Evolutionary conservation across 169 alveolate genomes (phyloP), one percentile per base, ranked within the genome.

Genomic region (Plasmodium coatneyi): DNA sequence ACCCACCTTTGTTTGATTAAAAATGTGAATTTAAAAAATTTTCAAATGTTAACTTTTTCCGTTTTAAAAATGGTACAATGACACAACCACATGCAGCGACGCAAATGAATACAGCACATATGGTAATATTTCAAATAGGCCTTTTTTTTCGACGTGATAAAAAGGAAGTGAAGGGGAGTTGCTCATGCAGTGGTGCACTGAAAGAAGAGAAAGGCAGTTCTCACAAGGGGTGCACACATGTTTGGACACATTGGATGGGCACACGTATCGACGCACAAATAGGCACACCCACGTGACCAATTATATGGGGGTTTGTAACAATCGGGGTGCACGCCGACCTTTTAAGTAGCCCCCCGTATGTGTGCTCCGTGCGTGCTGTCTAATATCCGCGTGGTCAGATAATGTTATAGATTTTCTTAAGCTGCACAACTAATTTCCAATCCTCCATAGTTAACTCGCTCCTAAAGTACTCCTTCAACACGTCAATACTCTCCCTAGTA

Each of bases 401-500:
- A 56, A 97, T 97, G 82, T 96, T 96, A 72, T 96, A 97, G 4
- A 96, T 96, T 74, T 96, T 96, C 80, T 97, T 97, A 32, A 97
- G 96, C 74, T 96, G 98, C 54, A 97, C 97, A 7, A 98, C 98
- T 54, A 98, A 95, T 92, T 97, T 96, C 99, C 99, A 99, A 84
- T 98, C 99, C 84, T 98, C 99, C 81, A 98, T 97, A 2, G 97
- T 74, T 95, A 99, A 95, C 39, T 98, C 99, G 70, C 98, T 99
- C 95, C 99, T 98, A 93, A 98, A 99, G 92, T 97, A 98, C 76
- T 98, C 98, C 96, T 99, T 99, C 54, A 99, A 96, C 25, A 97
- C 97, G 92, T 99, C 99, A 72, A 99, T 99, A 14, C 99, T 97
- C 82, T 97, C 98, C 92, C 99, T 97, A 3, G 99, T 97, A 16